A percentile compares a stretch with the other conserved stretches of the same genome.
Conservation (phyloP, 2,329 filamentous ascomycete genomes). For the Pestalotiopsis sp. region DNA sequence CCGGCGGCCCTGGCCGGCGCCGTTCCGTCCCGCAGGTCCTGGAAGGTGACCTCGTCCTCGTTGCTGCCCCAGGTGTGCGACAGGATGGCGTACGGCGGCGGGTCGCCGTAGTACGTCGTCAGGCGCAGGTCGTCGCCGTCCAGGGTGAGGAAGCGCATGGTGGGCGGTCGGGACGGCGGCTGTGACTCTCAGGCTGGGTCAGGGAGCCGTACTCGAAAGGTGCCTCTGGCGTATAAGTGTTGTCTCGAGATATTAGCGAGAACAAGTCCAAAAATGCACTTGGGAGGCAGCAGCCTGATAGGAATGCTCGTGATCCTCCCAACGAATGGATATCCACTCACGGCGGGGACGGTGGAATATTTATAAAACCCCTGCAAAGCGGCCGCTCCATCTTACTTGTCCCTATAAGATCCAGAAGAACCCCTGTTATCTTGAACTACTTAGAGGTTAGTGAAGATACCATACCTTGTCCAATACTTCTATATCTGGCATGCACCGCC, state of each 20-base stretch:
- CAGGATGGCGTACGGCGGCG: conserved; percentile 18
- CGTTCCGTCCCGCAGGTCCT: conserved; percentile 13
- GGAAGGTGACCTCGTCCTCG: conserved; percentile 14
- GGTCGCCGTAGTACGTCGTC: not conserved
- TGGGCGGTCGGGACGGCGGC: not conserved
- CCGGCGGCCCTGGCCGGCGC: conserved; percentile 7
- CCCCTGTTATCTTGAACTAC: too few relatives aligned
- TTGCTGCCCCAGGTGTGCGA: conserved; percentile 19
- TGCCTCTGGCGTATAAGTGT: not conserved
- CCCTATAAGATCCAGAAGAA: not conserved
- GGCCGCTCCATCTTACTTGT: not conserved
- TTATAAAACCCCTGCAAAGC: not conserved
- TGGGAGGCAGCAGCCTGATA: not conserved
- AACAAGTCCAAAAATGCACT: not conserved
- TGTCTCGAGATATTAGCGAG: not conserved
- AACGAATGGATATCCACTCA: not conserved
- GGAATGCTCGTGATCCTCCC: not conserved
- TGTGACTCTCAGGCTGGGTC: not conserved
- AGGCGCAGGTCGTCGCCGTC: not conserved
- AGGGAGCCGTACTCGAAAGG: not conserved
- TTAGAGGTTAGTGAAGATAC: too few relatives aligned
- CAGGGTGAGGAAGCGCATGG: not conserved
- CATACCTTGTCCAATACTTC: too few relatives aligned
- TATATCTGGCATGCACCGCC: too few relatives aligned
- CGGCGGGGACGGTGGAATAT: not conserved